Percentiles rank a stretch among this genome's conserved stretches.
Evolutionary conservation across 176 grass and related monocot species (phyloP).

Genomic region (Oryza meyeriana): DNA sequence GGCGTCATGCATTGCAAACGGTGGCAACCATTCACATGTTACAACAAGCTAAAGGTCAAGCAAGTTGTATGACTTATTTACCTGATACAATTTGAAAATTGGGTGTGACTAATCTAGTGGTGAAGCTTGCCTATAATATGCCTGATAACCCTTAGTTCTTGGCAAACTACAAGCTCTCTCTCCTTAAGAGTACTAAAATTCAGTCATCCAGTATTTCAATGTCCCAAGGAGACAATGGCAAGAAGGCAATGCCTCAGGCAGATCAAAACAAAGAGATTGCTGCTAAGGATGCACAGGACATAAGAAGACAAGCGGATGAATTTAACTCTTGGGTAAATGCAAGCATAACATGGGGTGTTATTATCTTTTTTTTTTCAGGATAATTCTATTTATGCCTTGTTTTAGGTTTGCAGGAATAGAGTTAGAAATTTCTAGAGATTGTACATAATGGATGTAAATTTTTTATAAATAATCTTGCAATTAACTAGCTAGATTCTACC

Average conservation of each 20-base stretch:
- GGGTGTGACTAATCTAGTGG: not conserved
- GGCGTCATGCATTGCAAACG: not conserved
- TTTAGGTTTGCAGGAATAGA: not conserved
- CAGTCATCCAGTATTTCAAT: not conserved
- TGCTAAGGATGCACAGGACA: not conserved
- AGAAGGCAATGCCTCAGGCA: not conserved
- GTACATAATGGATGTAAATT: not conserved
- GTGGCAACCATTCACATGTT: not conserved
- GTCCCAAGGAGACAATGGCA: not conserved
- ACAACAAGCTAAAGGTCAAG: not conserved
- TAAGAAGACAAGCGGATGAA: slow-evolving; percentile 6
- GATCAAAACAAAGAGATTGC: not conserved
- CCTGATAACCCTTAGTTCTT: not conserved
- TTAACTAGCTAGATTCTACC: not conserved
- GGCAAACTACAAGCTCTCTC: not conserved
- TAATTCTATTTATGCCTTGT: not conserved
- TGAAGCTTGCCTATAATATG: not conserved
- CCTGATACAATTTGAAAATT: not conserved
- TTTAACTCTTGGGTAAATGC: slow-evolving; percentile 2
- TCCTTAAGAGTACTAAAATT: not conserved
- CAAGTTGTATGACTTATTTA: not conserved
- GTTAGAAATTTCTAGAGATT: not conserved
- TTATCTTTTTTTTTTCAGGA: not conserved
- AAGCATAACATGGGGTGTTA: not conserved
- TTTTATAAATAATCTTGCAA: not conserved